Base-by-base conservation (phyloP, 345 rosid genomes). In the Pistacia atlantica region DNA sequence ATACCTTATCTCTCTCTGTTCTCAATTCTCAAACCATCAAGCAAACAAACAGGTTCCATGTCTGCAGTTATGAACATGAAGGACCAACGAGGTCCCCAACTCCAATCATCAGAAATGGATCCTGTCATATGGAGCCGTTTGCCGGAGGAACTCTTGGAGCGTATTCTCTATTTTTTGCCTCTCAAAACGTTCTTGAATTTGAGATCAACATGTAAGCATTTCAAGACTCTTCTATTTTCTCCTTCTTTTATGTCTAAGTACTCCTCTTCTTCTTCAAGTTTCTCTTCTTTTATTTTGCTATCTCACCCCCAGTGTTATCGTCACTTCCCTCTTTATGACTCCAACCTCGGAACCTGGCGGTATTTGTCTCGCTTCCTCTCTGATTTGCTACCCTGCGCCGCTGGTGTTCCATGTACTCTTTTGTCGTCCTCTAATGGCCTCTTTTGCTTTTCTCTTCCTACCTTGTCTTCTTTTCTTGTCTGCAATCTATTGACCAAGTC, bases 361-460 rank as follows among this genome's bases (percentile, higher is more conserved):
- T 77, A 82, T 14, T 80, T 87, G 25, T 77, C 84, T 12, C 83
- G 87, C 45, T 79, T 93, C 5, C 74, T 80, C 45, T 73, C 90
- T 33, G 73, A 77, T 38, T 67, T 82, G 68, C 80, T 78, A 38
- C 80, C 89, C 0, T 67, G 31, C 68, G 33, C 83, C 11, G 42
- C 38, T 75, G 65, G 37, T 25, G 49, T 77, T 12, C 75, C 84
- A 1, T 83, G 85, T 12, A 61, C 79, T 64, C 92, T 89, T 22
- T 80, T 90, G 48, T 91, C 98, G 3, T 77, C 91, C 2, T 86
- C 92, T n/a, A 91, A 92, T 37, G 91, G 93, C 46, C 90, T 95
- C 65, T 77, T 91, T 56, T 92, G 97, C 55, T 81, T 89, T 76
- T 91, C 90, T 13, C 73, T 85, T 68, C 92, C 92, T 4, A 75